These are phyloP conservation scores for Gossypium bickii DNA, from an alignment of 345 rosid genomes.

Conservation along the genomic window DNA sequence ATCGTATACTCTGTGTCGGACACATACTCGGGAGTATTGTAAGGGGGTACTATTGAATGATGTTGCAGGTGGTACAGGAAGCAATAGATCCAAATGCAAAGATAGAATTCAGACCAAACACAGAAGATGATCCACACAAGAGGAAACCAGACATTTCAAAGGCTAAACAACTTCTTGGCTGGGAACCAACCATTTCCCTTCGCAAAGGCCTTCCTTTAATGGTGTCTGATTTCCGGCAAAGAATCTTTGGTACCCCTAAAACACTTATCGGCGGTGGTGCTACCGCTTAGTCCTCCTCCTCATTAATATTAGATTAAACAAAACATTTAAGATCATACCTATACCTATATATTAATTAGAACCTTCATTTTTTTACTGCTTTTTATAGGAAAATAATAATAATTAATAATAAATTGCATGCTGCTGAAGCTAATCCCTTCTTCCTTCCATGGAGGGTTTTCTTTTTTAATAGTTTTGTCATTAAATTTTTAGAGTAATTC, in stretches of 20 bases:
- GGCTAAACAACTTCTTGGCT: slow-evolving; percentile 65
- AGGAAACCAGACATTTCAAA: slow-evolving; percentile 84
- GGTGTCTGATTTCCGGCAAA: slow-evolving; percentile 72
- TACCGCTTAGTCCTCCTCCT: neutral
- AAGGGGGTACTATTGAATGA: neutral
- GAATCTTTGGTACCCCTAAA: slow-evolving; percentile 57
- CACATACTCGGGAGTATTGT: no score
- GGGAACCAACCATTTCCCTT: slow-evolving; percentile 75
- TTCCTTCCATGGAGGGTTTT: no score
- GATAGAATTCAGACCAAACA: slow-evolving; percentile 84
- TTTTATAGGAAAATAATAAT: no score
- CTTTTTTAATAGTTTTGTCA: no score
- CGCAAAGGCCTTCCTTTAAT: slow-evolving; percentile 76
- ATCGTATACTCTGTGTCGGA: no score
- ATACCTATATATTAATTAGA: no score
- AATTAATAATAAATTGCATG: no score
- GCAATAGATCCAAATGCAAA: slow-evolving; percentile 71
- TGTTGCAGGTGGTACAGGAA: slow-evolving; percentile 60
- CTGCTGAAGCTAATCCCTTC: no score
- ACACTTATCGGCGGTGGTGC: slow-evolving; percentile 11
- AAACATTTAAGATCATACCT: no score
- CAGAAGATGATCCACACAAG: slow-evolving; percentile 83
- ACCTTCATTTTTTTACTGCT: no score
- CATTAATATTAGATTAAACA: no score
- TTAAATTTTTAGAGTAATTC: neutral